Conservation (phyloP, 306 rosid species). For the Acacia acuminata region DNA sequence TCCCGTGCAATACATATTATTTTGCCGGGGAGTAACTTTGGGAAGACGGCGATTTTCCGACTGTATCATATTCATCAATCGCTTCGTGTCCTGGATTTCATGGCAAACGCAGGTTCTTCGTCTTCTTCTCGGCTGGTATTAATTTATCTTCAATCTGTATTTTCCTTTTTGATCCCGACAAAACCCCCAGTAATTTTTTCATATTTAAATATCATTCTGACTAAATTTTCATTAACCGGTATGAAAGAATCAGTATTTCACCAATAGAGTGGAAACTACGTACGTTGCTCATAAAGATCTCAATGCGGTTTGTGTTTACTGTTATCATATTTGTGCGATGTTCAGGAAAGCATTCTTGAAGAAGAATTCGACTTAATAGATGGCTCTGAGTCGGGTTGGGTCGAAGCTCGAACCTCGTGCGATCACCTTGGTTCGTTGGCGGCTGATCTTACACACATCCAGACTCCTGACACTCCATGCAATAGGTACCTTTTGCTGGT, state of each 20-base stretch:
- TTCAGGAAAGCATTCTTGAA: conserved; percentile 37
- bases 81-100: not conserved
- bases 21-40: not conserved
- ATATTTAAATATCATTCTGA: not conserved
- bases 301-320: not conserved
- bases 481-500: conserved; percentile 37
- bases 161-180: not conserved
- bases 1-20: not conserved
- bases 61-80: not conserved
- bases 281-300: not conserved
- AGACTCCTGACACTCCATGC: conserved; percentile 62
- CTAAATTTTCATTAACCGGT: not conserved
- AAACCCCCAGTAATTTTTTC: too few species aligned
- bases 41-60: not conserved
- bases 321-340: not conserved
- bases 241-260: too few species aligned
- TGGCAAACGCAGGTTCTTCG: conserved; percentile 16
- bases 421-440: conserved; percentile 65
- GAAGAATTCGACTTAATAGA: conserved; percentile 39
- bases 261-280: not conserved
- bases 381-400: conserved; percentile 81
- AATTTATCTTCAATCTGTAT: not conserved
- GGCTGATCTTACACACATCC: conserved; percentile 66
- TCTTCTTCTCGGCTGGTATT: conserved; percentile 39
- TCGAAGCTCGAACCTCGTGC: conserved; percentile 64